Evolutionary conservation across 352 stramenopile species (phyloP), one percentile per base, ranked within the genome.

Genomic region (Phytophthora quininea): DNA sequence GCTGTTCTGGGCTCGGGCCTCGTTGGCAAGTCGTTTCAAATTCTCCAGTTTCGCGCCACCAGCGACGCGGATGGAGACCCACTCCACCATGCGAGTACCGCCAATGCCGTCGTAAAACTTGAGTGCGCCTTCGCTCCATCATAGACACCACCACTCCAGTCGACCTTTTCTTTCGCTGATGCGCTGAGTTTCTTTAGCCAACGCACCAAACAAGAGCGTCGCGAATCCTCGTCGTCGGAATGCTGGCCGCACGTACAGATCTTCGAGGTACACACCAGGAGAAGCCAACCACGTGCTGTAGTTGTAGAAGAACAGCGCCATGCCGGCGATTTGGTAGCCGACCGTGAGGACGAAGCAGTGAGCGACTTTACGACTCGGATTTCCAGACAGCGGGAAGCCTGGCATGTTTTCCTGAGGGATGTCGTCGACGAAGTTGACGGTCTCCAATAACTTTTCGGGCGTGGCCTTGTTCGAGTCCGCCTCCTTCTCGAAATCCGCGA

Each of bases 241-340:
- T 40, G 52, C 67, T 11, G 62, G 62, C 40, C 52, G 58, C 19
- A 74, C 56, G 47, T 71, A 74, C 27, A 74, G 52, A 29, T 71
- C 56, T 31, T 68, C 63, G 24, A 74, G 67, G 32, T 75, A 68
- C 32, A 71, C 62, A 1, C 62, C 67, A 0, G 62, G 66, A 24
- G 67, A 71, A 9, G 56, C 62, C 29, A 75, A 19, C 67, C 62
- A 75, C 30, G 62, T 71, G 56, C 67, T 75, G 50, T 70, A 74
- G 54, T 70, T 74, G 66, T 74, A 74, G 61, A 66, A 74, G 37
- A 74, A 74, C 6, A 74, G 31, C 33, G 61, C 66, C 66, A 74
- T 74, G 2, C 48, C 66, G 4, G 66, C 66, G 32, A 74, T 42
- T 35, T 74, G 19, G 11, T 70, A 60, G 10, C 50, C 61, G 24